Conservation (phyloP, 2,329 filamentous ascomycete species). For the Trichophyton schoenleinii region DNA sequence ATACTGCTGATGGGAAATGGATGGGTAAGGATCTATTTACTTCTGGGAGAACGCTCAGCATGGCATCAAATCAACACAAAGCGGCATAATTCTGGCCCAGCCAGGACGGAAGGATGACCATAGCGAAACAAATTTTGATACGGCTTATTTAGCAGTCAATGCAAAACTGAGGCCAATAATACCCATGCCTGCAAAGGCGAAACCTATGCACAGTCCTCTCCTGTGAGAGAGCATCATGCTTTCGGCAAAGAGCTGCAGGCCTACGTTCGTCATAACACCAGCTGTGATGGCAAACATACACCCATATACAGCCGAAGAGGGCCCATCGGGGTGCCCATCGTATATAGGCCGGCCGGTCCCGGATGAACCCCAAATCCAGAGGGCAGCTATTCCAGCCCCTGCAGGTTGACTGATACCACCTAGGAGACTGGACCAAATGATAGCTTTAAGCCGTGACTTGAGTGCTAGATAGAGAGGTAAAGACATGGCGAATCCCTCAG, state of each 20-base stretch:
- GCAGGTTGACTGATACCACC: constrained; percentile 80
- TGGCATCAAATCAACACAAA: background rate
- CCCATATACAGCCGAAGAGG: constrained; percentile 43
- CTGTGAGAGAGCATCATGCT: constrained; percentile 58
- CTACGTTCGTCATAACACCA: constrained; percentile 92
- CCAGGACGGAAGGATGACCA: background rate
- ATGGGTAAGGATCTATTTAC: constrained; percentile 1
- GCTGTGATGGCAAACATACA: constrained; percentile 75
- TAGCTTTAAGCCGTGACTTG: constrained; percentile 64
- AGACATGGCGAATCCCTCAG: constrained; percentile 89
- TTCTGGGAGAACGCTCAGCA: background rate
- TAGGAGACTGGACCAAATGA: constrained; percentile 69
- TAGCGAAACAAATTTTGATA: background rate
- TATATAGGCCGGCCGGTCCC: constrained; percentile 22
- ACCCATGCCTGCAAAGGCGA: constrained; percentile 53
- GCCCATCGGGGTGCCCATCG: constrained; percentile 18
- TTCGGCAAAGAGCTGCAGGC: constrained; percentile 78
- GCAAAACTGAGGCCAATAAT: constrained; percentile 76
- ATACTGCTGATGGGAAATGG: background rate
- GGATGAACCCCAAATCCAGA: constrained; percentile 69
- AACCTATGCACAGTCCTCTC: constrained; percentile 26
- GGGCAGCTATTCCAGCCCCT: constrained; percentile 68
- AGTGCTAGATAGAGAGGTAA: constrained; percentile 87
- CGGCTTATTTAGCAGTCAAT: constrained; percentile 47
- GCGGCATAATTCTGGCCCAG: background rate